These are phyloP conservation scores for Trichoderma afroharzianum DNA, from an alignment of 2,329 filamentous ascomycete genomes.

Conservation along the genomic window DNA sequence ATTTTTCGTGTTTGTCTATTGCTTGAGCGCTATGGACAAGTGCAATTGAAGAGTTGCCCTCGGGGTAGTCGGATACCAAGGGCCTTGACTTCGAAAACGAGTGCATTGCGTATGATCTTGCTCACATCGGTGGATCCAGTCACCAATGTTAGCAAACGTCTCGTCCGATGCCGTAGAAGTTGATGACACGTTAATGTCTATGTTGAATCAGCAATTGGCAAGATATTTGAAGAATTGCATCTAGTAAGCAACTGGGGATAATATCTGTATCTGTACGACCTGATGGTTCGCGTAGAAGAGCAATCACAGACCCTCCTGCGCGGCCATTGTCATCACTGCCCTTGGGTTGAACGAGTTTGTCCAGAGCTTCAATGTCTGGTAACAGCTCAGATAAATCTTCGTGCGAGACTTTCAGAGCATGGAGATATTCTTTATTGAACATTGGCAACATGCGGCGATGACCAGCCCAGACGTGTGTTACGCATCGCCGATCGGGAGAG, in stretches of 20 bases:
- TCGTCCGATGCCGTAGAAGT: background rate
- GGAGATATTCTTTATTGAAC: background rate
- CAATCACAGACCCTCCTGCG: background rate
- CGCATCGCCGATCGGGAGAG: background rate
- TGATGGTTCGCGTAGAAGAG: background rate
- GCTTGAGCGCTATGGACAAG: background rate
- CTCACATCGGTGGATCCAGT: background rate
- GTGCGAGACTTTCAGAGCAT: background rate
- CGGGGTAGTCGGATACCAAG: background rate
- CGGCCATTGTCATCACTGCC: background rate
- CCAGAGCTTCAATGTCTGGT: background rate
- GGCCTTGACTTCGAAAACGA: background rate
- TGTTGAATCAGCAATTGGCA: background rate
- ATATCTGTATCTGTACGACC: background rate
- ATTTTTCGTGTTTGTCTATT: background rate
- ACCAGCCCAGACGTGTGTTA: background rate
- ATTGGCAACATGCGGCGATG: background rate
- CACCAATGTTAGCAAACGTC: background rate
- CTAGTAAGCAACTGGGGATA: background rate
- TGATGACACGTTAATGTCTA: background rate
- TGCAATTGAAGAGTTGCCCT: background rate
- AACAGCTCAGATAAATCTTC: background rate
- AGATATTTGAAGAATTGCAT: fast-evolving
- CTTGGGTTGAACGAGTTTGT: background rate
- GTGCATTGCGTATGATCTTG: background rate